Conservation (phyloP, 176 grass and related monocot species). For the Cocos nucifera region DNA sequence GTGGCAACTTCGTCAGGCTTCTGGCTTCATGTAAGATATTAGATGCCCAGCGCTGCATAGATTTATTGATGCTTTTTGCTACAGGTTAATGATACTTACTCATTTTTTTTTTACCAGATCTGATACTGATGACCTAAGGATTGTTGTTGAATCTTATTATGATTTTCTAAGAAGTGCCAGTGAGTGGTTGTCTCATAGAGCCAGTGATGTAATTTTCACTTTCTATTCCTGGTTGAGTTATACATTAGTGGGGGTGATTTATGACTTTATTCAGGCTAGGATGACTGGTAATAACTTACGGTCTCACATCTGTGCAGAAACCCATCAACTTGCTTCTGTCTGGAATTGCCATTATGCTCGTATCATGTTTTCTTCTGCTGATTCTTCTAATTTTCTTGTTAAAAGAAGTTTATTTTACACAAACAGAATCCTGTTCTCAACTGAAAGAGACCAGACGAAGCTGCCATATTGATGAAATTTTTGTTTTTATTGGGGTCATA, state of each 20-base stretch:
- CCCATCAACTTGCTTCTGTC: conserved; percentile 58
- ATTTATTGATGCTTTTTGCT: conserved; percentile 1
- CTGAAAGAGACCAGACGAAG: conserved; percentile 12
- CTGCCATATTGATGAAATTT: conserved; percentile 57
- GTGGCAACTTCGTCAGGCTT: conserved; percentile 24
- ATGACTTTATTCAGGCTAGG: no score
- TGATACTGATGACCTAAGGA: conserved; percentile 20
- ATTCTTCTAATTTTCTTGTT: conserved; percentile 29
- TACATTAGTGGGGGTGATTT: no score
- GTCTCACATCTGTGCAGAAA: conserved; percentile 55
- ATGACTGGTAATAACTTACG: background rate
- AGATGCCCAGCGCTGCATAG: background rate
- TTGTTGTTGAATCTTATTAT: conserved; percentile 42
- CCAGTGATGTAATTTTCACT: conserved; percentile 70
- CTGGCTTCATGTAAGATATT: conserved; percentile 40
- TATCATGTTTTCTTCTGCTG: conserved; percentile 52
- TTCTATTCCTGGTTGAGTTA: background rate
- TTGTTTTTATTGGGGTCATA: conserved; percentile 51
- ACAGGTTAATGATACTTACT: background rate
- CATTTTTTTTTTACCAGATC: conserved; percentile 24
- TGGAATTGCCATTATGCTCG: conserved; percentile 54
- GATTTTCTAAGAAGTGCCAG: conserved; percentile 75
- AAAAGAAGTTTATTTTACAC: conserved; percentile 19
- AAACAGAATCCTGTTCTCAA: conserved; percentile 10
- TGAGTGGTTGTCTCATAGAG: conserved; percentile 93